Evolutionary conservation across 2,329 filamentous ascomycete genomes (phyloP).

Genomic region (Stachybotrys chlorohalonatus): DNA sequence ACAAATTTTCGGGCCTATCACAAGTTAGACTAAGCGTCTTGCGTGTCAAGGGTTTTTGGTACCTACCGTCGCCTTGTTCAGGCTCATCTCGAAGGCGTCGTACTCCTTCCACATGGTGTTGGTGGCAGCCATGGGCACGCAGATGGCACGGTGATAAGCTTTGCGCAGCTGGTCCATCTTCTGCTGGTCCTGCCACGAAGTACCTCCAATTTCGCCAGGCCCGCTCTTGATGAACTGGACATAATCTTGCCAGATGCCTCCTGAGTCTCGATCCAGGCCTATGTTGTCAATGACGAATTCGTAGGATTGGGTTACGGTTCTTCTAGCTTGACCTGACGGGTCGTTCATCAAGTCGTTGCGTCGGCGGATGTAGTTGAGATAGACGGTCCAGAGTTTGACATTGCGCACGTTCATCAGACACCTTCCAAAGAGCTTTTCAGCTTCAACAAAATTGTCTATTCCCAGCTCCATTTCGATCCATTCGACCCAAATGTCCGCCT

Average conservation of each 20-base stretch:
- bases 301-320: slow-evolving; percentile 76
- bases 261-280: slow-evolving; percentile 84
- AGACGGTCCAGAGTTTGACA: slow-evolving; percentile 83
- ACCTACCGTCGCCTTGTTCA: slow-evolving; percentile 84
- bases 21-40: slow-evolving; percentile 9
- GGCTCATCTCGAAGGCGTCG: slow-evolving; percentile 85
- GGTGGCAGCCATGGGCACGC: slow-evolving; percentile 74
- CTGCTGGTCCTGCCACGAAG: slow-evolving; percentile 90
- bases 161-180: slow-evolving; percentile 94
- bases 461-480: slow-evolving; percentile 87
- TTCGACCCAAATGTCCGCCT: slow-evolving; percentile 88
- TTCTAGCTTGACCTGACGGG: slow-evolving; percentile 63
- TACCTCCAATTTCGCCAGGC: slow-evolving; percentile 77
- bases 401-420: slow-evolving; percentile 73
- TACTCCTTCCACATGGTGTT: slow-evolving; percentile 95
- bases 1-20: slow-evolving; percentile 84
- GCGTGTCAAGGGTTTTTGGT: background rate
- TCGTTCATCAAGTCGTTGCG: slow-evolving; percentile 79
- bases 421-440: slow-evolving; percentile 76
- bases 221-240: slow-evolving; percentile 86
- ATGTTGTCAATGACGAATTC: slow-evolving; percentile 86
- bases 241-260: slow-evolving; percentile 88
- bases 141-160: slow-evolving; percentile 84
- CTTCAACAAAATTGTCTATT: slow-evolving; percentile 68
- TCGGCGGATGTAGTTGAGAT: slow-evolving; percentile 90